Percentiles rank a stretch among this genome's conserved stretches.
Evolutionary conservation across 371 early-diverging fungal species (phyloP).

Genomic region (Syncephalis plumigaleata): DNA sequence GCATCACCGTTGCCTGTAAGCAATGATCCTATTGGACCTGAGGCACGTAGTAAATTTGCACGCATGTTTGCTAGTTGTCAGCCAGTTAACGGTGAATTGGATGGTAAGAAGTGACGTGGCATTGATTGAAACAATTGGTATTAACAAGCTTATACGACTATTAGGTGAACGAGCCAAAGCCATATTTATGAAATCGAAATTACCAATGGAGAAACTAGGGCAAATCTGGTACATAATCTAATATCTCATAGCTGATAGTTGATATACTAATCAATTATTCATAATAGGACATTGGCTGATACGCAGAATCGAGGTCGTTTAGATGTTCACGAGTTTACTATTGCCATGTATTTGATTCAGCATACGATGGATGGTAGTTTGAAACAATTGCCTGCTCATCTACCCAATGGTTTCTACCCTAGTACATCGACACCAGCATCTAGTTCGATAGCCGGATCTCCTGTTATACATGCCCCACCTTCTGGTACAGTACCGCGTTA

Average conservation of each 20-base stretch:
- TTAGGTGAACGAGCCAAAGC: conserved; percentile 3
- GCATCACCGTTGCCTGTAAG: no score
- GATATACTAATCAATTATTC: not conserved
- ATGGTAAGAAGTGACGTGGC: conserved; percentile 16
- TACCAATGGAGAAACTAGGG: not conserved
- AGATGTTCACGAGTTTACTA: conserved; percentile 52
- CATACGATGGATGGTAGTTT: conserved; percentile 41
- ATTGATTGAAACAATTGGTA: conserved; percentile 1
- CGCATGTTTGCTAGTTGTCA: not conserved
- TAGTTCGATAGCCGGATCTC: no score
- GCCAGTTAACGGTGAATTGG: conserved; percentile 4
- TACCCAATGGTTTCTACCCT: conserved; percentile 16
- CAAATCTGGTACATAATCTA: not conserved
- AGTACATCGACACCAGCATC: no score
- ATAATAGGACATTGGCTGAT: conserved; percentile 42
- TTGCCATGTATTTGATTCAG: conserved; percentile 66
- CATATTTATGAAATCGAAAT: not conserved
- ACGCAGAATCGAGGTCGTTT: conserved; percentile 42
- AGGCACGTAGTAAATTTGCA: not conserved
- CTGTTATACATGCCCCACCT: no score
- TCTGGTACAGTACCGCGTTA: no score
- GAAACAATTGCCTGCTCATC: conserved; percentile 28
- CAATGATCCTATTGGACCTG: not conserved
- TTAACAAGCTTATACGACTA: conserved; percentile 4
- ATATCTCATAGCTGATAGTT: not conserved